Percentiles rank a stretch among this genome's conserved stretches.
phyloP scores from a whole-genome alignment of 495 filamentous ascomycete species.

The Penicillium maclennaniae region DNA sequence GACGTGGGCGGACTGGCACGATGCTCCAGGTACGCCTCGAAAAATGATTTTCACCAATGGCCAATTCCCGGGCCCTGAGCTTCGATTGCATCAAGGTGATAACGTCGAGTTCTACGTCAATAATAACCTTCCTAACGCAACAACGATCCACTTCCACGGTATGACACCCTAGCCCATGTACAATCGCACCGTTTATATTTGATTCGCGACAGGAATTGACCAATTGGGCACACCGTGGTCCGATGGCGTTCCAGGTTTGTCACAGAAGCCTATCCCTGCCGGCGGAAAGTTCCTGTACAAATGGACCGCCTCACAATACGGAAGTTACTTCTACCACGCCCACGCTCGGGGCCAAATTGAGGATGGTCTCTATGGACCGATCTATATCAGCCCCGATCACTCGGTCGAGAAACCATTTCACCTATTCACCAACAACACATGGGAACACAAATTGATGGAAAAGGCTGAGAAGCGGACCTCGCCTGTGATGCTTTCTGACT shows the following conservation, averaged over 20 bases:
- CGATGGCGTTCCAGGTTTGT: slow-evolving; percentile 41
- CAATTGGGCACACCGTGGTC: slow-evolving; percentile 26
- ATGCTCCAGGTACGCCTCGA: neutral
- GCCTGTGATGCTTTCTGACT: slow-evolving; percentile 34
- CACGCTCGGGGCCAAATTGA: slow-evolving; percentile 37
- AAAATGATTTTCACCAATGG: slow-evolving; percentile 44
- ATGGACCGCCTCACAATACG: slow-evolving; percentile 41
- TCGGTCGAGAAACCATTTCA: neutral
- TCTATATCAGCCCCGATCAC: slow-evolving; percentile 25
- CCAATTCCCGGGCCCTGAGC: slow-evolving; percentile 49
- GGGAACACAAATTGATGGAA: neutral
- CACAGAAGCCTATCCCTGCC: slow-evolving; percentile 34
- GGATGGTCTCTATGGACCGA: slow-evolving; percentile 43
- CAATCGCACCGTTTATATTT: neutral
- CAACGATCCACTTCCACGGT: neutral
- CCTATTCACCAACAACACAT: neutral
- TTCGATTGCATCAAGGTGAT: slow-evolving; percentile 55
- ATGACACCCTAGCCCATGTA: neutral
- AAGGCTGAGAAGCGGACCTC: neutral
- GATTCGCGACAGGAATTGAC: neutral
- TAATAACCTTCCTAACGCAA: slow-evolving; percentile 5
- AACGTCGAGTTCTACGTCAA: slow-evolving; percentile 41
- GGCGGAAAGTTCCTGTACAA: slow-evolving; percentile 35
- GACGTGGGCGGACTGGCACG: neutral
- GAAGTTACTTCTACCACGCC: slow-evolving; percentile 43